Percentiles rank a stretch among this genome's conserved stretches.
These are phyloP conservation scores for Rhodotorula diobovata DNA, from an alignment of 768 basidiomycete genomes.

Conservation along the genomic window DNA sequence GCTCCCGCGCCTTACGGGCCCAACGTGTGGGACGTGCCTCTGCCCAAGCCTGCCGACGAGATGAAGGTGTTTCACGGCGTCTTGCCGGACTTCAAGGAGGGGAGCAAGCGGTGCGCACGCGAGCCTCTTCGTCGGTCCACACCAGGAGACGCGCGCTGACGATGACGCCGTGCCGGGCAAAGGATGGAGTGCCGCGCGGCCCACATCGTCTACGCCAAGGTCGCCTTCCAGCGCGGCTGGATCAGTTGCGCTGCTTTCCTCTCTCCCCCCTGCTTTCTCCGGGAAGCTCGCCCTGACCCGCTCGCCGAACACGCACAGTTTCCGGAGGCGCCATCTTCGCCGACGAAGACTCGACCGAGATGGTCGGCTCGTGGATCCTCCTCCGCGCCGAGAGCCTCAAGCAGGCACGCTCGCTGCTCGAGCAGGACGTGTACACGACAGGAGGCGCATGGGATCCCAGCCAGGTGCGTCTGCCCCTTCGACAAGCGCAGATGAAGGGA, in stretches of 20 bases:
- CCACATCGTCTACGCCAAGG: constrained; percentile 24
- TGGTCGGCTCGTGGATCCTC: constrained; percentile 33
- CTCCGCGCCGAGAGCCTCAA: constrained; percentile 25
- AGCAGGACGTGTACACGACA: constrained; percentile 23
- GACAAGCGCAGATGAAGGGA: background rate
- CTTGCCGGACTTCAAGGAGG: constrained; percentile 20
- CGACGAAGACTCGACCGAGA: constrained; percentile 22
- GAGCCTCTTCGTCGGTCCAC: too few species aligned
- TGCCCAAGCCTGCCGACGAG: background rate
- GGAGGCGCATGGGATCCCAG: constrained; percentile 33
- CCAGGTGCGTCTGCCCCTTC: background rate
- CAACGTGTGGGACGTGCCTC: constrained; percentile 1
- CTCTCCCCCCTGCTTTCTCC: background rate
- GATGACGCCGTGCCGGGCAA: background rate
- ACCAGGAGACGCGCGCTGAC: too few species aligned
- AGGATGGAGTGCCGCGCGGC: constrained; percentile 26
- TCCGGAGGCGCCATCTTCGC: constrained; percentile 33
- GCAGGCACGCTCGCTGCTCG: constrained; percentile 13
- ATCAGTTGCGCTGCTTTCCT: constrained; percentile 8
- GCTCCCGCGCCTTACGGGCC: background rate
- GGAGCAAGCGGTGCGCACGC: constrained; percentile 15
- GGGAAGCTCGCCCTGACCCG: too few species aligned
- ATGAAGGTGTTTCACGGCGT: constrained; percentile 10
- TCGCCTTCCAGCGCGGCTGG: constrained; percentile 25
- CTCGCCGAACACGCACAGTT: constrained; percentile 14